phyloP scores from a whole-genome alignment of 2,329 filamentous ascomycete genomes.

The Penicillium rolfsii region DNA sequence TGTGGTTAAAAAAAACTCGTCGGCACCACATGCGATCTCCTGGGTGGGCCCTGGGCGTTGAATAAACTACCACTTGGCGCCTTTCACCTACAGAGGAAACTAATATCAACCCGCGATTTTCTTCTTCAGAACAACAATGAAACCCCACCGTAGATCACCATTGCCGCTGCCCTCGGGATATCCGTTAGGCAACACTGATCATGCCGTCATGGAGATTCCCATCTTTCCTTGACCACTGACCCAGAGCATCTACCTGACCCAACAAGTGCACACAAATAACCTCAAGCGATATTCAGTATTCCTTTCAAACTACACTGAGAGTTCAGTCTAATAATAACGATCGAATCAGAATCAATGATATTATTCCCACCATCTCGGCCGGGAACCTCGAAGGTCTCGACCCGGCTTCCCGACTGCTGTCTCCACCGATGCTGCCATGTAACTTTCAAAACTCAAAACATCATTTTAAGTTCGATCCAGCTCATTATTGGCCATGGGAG shows the following conservation, averaged over 20 bases:
- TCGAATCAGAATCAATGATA: background rate
- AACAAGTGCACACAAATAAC: background rate
- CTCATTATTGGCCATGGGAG: background rate
- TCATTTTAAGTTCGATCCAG: background rate
- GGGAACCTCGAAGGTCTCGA: conserved; percentile 1
- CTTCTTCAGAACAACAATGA: background rate
- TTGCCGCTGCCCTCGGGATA: background rate
- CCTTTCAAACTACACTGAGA: background rate
- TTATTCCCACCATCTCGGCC: background rate
- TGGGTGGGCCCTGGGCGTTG: background rate
- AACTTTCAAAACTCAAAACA: background rate
- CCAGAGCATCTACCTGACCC: background rate
- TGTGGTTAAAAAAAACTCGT: background rate
- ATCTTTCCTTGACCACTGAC: background rate
- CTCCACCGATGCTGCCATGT: conserved; percentile 2
- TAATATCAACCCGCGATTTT: background rate
- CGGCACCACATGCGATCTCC: background rate
- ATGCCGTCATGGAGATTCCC: too few relatives aligned
- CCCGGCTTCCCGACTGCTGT: conserved; percentile 1
- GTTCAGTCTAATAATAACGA: background rate
- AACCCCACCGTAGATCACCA: background rate
- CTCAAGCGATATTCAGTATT: background rate
- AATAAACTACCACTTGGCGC: background rate
- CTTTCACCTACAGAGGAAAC: background rate
- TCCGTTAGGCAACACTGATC: background rate